Percentiles rank a stretch among this genome's conserved stretches.
phyloP scores from a whole-genome alignment of 2,329 filamentous ascomycete species.

The Hypoxylon sp. region DNA sequence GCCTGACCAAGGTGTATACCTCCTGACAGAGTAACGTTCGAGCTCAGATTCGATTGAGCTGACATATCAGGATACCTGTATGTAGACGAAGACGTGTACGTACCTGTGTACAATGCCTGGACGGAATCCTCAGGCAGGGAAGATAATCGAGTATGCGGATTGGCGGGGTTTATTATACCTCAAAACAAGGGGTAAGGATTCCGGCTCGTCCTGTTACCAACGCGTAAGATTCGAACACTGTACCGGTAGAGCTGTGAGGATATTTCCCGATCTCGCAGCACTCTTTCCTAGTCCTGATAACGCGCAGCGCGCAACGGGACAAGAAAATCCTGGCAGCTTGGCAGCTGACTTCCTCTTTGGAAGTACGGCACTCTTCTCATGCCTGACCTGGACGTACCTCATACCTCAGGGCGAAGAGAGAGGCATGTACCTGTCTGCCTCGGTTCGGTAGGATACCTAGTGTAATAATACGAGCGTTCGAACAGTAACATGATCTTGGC shows the following conservation, averaged over 20 bases:
- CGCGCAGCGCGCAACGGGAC: slow-evolving; percentile 28
- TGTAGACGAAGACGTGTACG: not conserved
- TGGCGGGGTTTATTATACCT: slow-evolving; percentile 34
- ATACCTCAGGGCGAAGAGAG: no score
- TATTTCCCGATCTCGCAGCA: slow-evolving; percentile 35
- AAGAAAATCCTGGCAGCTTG: slow-evolving; percentile 34
- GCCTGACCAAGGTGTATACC: not conserved
- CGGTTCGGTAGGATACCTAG: slow-evolving; percentile 27
- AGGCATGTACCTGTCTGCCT: no score
- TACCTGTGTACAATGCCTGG: no score
- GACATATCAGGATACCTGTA: not conserved
- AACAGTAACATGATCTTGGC: slow-evolving; percentile 31
- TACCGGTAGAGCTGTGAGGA: slow-evolving; percentile 25
- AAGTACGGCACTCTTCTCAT: slow-evolving; percentile 7
- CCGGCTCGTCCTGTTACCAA: slow-evolving; percentile 26
- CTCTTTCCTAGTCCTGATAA: slow-evolving; percentile 12
- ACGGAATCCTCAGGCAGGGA: not conserved
- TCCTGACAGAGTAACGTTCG: not conserved
- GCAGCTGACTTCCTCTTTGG: slow-evolving; percentile 36
- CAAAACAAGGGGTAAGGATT: slow-evolving; percentile 28
- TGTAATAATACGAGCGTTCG: slow-evolving; percentile 31
- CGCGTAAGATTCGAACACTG: slow-evolving; percentile 31
- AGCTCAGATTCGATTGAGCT: not conserved
- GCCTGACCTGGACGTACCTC: not conserved
- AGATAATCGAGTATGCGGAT: slow-evolving; percentile 25